Evolutionary conservation across 1,139 yeast genomes (phyloP).

Genomic region (Komagataea norvegica): DNA sequence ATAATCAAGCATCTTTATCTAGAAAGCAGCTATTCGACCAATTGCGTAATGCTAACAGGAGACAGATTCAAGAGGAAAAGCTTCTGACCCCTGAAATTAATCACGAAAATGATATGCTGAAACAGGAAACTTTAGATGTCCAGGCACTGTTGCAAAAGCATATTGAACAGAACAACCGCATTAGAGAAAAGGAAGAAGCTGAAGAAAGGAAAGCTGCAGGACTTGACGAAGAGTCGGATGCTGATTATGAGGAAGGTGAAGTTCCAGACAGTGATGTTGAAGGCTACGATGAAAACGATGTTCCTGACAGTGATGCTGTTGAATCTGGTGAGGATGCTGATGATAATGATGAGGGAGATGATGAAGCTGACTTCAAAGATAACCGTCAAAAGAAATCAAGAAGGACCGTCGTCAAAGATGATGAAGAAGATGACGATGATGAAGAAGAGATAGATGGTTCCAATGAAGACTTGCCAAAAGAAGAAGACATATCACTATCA

Average conservation of each 20-base stretch:
- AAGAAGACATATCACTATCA: slow-evolving; percentile 10
- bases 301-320: slow-evolving; percentile 7
- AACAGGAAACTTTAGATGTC: slow-evolving; percentile 27
- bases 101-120: slow-evolving; percentile 25
- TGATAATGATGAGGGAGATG: slow-evolving; percentile 1
- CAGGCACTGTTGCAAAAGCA: slow-evolving; percentile 60
- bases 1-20: slow-evolving; percentile 13
- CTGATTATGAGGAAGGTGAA: slow-evolving; percentile 19
- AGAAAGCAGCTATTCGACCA: slow-evolving; percentile 25
- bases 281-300: slow-evolving; percentile 22
- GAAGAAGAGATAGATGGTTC: slow-evolving; percentile 5
- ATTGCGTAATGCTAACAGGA: slow-evolving; percentile 29
- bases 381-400: slow-evolving; percentile 14
- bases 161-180: slow-evolving; percentile 47
- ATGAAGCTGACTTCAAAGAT: too few species aligned
- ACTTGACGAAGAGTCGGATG: slow-evolving; percentile 18
- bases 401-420: slow-evolving; percentile 14
- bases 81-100: slow-evolving; percentile 27
- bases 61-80: slow-evolving; percentile 30
- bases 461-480: slow-evolving; percentile 1
- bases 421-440: slow-evolving; percentile 16
- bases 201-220: slow-evolving; percentile 31
- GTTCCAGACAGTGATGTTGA: slow-evolving; percentile 19
- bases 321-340: slow-evolving; percentile 8
- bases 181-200: slow-evolving; percentile 46